These are phyloP conservation scores for Phalaenopsis equestris DNA, from an alignment of 106 monocot genomes.

Conservation along the genomic window DNA sequence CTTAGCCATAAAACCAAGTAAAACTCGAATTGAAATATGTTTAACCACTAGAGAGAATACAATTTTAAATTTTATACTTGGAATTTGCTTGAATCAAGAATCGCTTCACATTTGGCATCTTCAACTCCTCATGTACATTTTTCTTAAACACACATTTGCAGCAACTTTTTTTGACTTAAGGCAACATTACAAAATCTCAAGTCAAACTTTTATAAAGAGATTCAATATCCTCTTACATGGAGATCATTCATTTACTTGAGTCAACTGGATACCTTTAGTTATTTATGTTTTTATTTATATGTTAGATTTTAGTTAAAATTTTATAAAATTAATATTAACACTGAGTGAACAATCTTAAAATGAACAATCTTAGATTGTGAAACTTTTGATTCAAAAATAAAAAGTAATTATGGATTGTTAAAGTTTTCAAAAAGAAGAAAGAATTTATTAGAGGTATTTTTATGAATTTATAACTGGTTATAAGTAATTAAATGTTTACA, in stretches of 20 bases:
- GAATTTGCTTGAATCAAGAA: neutral
- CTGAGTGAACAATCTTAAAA: no score
- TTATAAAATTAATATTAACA: no score
- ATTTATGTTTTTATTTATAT: neutral
- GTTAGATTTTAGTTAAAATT: no score
- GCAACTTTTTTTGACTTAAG: neutral
- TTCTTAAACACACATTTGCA: neutral
- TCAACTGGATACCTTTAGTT: neutral
- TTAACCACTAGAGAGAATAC: neutral
- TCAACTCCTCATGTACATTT: neutral
- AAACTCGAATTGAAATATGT: constrained; percentile 4
- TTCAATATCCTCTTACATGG: neutral
- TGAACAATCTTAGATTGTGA: no score
- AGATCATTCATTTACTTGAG: neutral
- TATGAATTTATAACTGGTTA: no score
- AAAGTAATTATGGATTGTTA: no score
- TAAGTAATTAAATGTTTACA: no score
- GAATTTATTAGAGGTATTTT: no score
- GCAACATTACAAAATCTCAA: neutral
- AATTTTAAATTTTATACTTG: no score
- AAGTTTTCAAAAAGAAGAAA: no score
- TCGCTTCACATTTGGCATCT: neutral
- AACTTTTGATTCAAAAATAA: no score
- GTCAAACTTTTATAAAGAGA: neutral
- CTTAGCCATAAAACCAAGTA: neutral